These are phyloP conservation scores for Leccinum huronense DNA, from an alignment of 1,284 basidiomycete genomes.

Conservation along the genomic window DNA sequence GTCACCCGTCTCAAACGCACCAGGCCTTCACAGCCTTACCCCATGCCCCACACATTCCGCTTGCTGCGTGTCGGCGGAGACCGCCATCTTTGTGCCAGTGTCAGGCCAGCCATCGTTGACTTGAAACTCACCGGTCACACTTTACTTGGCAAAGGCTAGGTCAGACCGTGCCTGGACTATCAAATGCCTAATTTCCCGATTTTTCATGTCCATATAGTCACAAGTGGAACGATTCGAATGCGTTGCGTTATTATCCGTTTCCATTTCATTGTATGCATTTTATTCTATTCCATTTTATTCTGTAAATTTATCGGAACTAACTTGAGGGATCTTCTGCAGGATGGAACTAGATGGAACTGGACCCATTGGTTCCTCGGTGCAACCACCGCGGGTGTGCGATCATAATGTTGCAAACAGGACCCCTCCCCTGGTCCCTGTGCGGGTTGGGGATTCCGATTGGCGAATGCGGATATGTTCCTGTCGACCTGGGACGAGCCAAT, in stretches of 20 bases:
- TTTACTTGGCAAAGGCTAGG: constrained; percentile 8
- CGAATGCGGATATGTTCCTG: neutral
- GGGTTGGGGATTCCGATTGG: neutral
- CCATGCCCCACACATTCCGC: constrained; percentile 27
- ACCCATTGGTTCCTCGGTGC: neutral
- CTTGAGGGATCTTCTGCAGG: neutral
- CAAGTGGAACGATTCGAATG: neutral
- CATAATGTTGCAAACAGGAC: neutral
- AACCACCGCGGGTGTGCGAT: neutral
- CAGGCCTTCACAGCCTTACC: constrained; percentile 25
- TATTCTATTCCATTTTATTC: neutral
- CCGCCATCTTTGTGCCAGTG: constrained; percentile 28
- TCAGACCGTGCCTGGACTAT: constrained; percentile 19
- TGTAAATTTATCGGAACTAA: neutral
- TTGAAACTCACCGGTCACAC: neutral
- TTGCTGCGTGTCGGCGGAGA: constrained; percentile 25
- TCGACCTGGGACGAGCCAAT: neutral
- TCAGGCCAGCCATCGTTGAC: neutral
- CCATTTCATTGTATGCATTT: neutral
- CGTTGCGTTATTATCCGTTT: neutral
- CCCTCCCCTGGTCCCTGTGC: neutral
- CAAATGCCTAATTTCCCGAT: constrained; percentile 1
- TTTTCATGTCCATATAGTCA: neutral
- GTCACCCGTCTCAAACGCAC: constrained; percentile 6
- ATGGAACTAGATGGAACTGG: neutral